Percentiles rank a stretch among this genome's conserved stretches.
Conservation (phyloP, 495 filamentous ascomycete genomes). For the Poronia punctata region DNA sequence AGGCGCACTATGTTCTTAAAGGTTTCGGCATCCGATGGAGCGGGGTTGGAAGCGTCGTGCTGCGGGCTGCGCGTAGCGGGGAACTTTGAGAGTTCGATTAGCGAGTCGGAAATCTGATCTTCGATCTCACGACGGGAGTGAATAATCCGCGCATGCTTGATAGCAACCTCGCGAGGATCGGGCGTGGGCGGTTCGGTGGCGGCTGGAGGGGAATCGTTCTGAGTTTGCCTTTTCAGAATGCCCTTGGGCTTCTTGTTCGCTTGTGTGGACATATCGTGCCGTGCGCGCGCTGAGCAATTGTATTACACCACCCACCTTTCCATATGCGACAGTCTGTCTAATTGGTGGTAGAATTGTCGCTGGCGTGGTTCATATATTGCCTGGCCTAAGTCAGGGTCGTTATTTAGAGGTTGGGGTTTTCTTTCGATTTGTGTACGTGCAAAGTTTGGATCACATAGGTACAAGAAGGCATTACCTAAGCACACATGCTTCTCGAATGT, state of each 20-base stretch:
- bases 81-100: constrained; percentile 61
- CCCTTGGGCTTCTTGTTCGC: constrained; percentile 33
- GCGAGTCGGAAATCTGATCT: constrained; percentile 42
- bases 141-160: constrained; percentile 74
- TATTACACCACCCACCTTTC: too few species aligned
- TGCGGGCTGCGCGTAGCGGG: constrained; percentile 50
- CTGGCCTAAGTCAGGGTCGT: too few species aligned
- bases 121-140: constrained; percentile 71
- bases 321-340: neutral
- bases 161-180: constrained; percentile 52
- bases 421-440: too few species aligned
- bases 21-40: constrained; percentile 43
- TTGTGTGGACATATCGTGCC: constrained; percentile 3
- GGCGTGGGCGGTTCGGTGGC: constrained; percentile 25
- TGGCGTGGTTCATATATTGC: too few species aligned
- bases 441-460: too few species aligned
- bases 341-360: neutral
- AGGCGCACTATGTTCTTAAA: constrained; percentile 54
- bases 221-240: constrained; percentile 54
- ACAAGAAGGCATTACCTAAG: too few species aligned
- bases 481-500: too few species aligned
- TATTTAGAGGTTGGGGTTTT: too few species aligned
- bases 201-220: constrained; percentile 18
- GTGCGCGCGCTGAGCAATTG: too few species aligned
- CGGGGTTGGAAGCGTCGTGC: constrained; percentile 53